Conservation (phyloP, 1,284 basidiomycete genomes). For the Pterulicium gracile region DNA sequence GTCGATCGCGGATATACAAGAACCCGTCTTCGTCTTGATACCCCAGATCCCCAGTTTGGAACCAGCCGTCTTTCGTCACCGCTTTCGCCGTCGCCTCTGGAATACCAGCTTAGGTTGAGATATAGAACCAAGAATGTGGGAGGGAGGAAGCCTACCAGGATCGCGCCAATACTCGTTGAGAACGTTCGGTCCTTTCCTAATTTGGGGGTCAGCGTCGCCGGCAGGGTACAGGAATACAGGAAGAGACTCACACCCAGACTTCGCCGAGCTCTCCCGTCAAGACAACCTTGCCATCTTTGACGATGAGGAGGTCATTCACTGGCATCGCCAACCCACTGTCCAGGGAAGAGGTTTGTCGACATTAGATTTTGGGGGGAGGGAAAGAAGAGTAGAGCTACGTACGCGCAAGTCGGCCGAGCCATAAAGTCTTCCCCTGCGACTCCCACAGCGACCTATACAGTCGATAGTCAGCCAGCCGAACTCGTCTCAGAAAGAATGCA, state of each 20-base stretch:
- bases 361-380: too few relatives aligned
- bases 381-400: too few relatives aligned
- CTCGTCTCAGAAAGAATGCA: too few relatives aligned
- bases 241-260: conserved; percentile 28
- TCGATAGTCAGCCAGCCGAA: not conserved
- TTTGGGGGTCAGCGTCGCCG: too few relatives aligned
- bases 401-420: conserved; percentile 34
- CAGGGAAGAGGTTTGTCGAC: not conserved
- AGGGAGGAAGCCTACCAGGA: conserved; percentile 20
- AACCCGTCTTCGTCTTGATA: conserved; percentile 42
- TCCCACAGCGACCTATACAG: conserved; percentile 13
- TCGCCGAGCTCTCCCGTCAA: conserved; percentile 30
- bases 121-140: not conserved
- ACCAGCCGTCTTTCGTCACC: conserved; percentile 41
- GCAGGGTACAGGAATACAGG: too few relatives aligned
- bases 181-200: conserved; percentile 43
- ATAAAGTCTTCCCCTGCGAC: conserved; percentile 38
- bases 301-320: conserved; percentile 35
- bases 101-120: not conserved
- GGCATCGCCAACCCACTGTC: conserved; percentile 37
- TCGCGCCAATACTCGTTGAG: conserved; percentile 53
- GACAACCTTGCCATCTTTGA: conserved; percentile 25
- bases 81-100: conserved; percentile 33
- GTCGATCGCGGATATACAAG: conserved; percentile 43
- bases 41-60: conserved; percentile 40